These are phyloP conservation scores for Pholiota molesta DNA, from an alignment of 768 basidiomycete genomes.

Conservation along the genomic window DNA sequence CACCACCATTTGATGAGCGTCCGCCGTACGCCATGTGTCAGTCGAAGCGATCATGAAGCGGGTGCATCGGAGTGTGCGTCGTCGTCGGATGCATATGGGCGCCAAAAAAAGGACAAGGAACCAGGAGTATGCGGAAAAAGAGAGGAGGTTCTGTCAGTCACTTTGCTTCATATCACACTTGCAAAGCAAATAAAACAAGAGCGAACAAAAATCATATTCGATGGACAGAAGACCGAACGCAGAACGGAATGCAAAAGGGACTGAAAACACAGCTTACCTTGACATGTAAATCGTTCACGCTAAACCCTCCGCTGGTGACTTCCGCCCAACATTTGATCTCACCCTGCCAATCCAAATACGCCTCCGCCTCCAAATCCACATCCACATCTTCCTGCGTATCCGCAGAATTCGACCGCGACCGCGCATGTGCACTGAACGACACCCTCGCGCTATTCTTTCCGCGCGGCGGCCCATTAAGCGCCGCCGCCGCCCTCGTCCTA, in stretches of 20 bases:
- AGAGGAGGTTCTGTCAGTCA: conserved; percentile 12
- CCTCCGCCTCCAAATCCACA: conserved; percentile 17
- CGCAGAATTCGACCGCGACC: conserved; percentile 4
- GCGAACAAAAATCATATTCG: neutral
- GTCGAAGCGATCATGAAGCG: neutral
- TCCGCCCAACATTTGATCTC: conserved; percentile 44
- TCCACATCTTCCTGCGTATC: conserved; percentile 8
- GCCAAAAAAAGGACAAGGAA: neutral
- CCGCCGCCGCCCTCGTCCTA: conserved; percentile 9
- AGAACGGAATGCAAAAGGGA: neutral
- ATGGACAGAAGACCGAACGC: neutral
- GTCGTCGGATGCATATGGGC: neutral
- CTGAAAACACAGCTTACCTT: conserved; percentile 41
- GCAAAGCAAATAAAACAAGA: neutral
- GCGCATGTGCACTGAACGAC: neutral
- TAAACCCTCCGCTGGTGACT: conserved; percentile 47
- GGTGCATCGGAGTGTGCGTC: neutral
- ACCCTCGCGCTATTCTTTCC: neutral
- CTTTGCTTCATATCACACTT: neutral
- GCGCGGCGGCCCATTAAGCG: neutral
- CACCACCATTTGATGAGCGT: conserved; percentile 3
- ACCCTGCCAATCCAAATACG: conserved; percentile 58
- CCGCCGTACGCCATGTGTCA: conserved; percentile 9
- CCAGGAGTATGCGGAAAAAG: neutral
- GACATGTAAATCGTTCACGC: conserved; percentile 43